Conservation (phyloP, 148 eudicot genomes). For the Rhododendron mucronatum region DNA sequence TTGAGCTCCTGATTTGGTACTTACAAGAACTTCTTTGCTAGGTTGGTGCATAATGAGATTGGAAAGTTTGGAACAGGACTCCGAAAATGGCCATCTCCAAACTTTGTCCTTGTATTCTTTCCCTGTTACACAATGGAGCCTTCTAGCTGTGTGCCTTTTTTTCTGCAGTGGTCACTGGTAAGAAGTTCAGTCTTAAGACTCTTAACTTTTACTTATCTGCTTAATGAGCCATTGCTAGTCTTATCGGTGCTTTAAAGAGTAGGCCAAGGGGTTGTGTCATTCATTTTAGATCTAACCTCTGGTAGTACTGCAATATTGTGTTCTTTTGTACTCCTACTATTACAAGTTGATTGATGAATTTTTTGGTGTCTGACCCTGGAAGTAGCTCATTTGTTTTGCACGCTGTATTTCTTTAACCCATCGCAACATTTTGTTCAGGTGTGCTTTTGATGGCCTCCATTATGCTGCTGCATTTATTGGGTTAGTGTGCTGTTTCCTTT, state of each 20-base stretch:
- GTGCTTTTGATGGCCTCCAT: slow-evolving; percentile 96
- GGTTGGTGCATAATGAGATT: slow-evolving; percentile 75
- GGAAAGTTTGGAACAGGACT: slow-evolving; percentile 43
- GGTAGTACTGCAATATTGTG: neutral
- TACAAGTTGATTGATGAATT: neutral
- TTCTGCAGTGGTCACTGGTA: slow-evolving; percentile 97
- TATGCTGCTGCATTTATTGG: slow-evolving; percentile 97
- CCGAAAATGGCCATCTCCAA: slow-evolving; percentile 23
- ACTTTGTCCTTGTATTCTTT: slow-evolving; percentile 37
- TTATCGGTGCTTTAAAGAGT: neutral
- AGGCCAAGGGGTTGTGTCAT: neutral
- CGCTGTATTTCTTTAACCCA: neutral
- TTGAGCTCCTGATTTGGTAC: neutral
- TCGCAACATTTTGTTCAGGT: slow-evolving; percentile 39
- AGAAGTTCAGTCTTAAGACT: neutral
- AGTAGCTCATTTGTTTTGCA: neutral
- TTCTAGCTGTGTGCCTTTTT: slow-evolving; percentile 71
- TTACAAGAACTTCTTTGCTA: slow-evolving; percentile 21
- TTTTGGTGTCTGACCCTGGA: neutral
- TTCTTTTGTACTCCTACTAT: neutral
- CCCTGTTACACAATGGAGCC: slow-evolving; percentile 88
- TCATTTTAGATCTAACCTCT: neutral
- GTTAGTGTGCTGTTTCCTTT: slow-evolving; percentile 28
- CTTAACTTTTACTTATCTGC: neutral
- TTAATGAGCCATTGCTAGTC: neutral